A percentile compares a stretch with the other conserved stretches of the same genome.
phyloP scores from a whole-genome alignment of 2,329 filamentous ascomycete species.

The Paecilomyces dactylethromorphus region DNA sequence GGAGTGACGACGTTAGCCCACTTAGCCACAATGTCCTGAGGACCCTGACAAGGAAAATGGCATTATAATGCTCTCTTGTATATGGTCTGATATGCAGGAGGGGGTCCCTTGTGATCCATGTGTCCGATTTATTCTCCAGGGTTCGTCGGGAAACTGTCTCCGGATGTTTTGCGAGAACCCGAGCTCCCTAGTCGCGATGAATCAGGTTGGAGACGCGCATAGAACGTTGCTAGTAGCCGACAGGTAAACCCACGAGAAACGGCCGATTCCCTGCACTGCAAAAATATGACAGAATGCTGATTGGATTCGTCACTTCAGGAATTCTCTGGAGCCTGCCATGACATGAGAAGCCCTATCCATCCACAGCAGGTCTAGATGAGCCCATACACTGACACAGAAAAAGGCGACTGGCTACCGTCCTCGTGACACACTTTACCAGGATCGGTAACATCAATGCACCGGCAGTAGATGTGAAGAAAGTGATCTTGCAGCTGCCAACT shows the following conservation, averaged over 20 bases:
- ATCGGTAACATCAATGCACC: background rate
- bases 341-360: background rate
- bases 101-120: background rate
- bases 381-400: background rate
- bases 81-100: background rate
- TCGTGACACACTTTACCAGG: background rate
- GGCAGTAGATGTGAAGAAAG: background rate
- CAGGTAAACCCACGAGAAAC: background rate
- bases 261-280: background rate
- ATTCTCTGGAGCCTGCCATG: background rate
- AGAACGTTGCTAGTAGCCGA: background rate
- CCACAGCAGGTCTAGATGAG: too few relatives aligned
- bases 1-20: background rate
- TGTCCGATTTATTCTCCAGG: background rate
- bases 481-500: background rate
- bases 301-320: background rate
- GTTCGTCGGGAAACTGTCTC: background rate
- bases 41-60: background rate
- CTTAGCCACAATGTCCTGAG: background rate
- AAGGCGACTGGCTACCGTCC: background rate
- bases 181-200: background rate
- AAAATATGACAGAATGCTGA: background rate
- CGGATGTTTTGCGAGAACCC: background rate
- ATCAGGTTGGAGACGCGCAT: background rate
- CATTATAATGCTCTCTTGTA: background rate